Conservation (phyloP, 2,329 filamentous ascomycete species). For the Cladophialophora carrionii region DNA sequence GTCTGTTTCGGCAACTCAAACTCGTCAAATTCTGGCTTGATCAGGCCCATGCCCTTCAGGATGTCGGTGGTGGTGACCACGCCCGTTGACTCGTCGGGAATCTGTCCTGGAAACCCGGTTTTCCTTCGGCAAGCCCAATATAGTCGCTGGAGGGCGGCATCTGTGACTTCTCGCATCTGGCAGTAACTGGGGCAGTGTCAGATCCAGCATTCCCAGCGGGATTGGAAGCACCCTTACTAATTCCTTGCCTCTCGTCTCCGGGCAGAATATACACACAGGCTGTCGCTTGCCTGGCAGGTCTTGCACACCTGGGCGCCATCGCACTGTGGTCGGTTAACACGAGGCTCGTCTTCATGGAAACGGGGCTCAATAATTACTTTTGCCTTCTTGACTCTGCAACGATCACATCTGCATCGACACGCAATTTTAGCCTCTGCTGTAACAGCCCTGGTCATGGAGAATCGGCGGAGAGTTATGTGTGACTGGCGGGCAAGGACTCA, state of each 20-base stretch:
- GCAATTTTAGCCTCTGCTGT: neutral
- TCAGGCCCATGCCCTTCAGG: slow-evolving; percentile 21
- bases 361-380: slow-evolving; percentile 24
- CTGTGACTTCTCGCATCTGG: slow-evolving; percentile 26
- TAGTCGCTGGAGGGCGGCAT: slow-evolving; percentile 25
- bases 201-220: neutral
- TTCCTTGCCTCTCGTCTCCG: slow-evolving; percentile 22
- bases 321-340: slow-evolving; percentile 16
- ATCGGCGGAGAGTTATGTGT: too few species aligned
- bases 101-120: slow-evolving; percentile 24
- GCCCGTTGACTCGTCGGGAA: slow-evolving; percentile 22
- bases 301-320: slow-evolving; percentile 23
- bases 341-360: neutral
- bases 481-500: neutral
- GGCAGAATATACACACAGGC: slow-evolving; percentile 21
- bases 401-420: slow-evolving; percentile 16
- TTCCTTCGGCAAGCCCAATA: slow-evolving; percentile 25
- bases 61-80: slow-evolving; percentile 21
- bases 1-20: neutral
- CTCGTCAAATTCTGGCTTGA: neutral
- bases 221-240: slow-evolving; percentile 18
- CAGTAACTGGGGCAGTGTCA: slow-evolving; percentile 14
- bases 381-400: slow-evolving; percentile 29
- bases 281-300: slow-evolving; percentile 20
- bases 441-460: neutral